Base-by-base conservation (phyloP, 2,329 filamentous ascomycete genomes). In the Fusarium solani-melongenae region DNA sequence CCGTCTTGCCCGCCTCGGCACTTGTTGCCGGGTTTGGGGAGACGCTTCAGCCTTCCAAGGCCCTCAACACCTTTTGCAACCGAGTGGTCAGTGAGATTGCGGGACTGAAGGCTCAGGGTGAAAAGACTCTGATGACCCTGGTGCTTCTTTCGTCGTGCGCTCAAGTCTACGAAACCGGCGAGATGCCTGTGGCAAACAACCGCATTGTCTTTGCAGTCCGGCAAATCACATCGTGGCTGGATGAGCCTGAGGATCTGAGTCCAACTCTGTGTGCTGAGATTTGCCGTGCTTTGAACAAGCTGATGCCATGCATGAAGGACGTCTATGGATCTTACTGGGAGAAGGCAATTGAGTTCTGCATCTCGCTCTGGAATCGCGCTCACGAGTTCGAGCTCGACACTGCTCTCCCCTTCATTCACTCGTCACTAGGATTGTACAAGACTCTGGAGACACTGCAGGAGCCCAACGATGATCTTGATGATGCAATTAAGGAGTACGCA, bases 291-390 rank as follows among this genome's bases (percentile, higher is more conserved):
- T 78, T 94, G 62, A 84, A 89, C 2, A 83, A 85, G 5, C 84
- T 98, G 5, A 82, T 98, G 0, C 93, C 94, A 2, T 89, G 88
- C 44, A 92, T 98, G 76, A 89, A 90, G 67, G 92, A 95, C 55
- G 91, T 98, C 1, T 98, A 98, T 77, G 96, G 96, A 1, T 90
- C 93, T 0, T 94, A 98, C 79, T 99, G 96, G 96, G 88, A 92
- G 59, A 88, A 88, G 56, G 82, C 88, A 0, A 82, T 94, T 20
- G 85, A 89, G 36, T 89, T 90, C 58, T 89, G 92, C 68, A 83
- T 88, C 12, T 82, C 83, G 9, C 82, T 91, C 0, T 93, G 92
- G 91, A 83, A 84, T 4, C 84, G 85, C 5, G 86, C 84, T 0
- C 80, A 80, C 12, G 81, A 82, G 2, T 84, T 86, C 8, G 70